Percentiles rank a stretch among this genome's conserved stretches.
Conservation (phyloP, 192 early-diverging fungal genomes). For the Coemansia sp. region DNA sequence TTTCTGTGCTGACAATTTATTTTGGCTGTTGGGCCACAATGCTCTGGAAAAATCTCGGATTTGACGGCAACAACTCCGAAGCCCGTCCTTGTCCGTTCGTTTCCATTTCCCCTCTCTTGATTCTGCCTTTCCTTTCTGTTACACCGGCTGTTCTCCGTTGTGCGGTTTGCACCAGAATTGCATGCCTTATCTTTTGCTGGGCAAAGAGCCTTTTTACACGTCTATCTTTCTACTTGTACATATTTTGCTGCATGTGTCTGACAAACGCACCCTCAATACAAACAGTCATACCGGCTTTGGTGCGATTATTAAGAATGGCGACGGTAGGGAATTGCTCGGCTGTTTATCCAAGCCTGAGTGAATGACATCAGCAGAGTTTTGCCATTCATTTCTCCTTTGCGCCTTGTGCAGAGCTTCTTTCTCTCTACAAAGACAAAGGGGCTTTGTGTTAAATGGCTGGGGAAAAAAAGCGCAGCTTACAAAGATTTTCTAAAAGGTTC, state of each 20-base stretch:
- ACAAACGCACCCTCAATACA: background rate
- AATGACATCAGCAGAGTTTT: no score
- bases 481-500: no score
- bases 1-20: no score
- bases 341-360: no score
- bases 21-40: background rate
- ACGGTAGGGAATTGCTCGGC: no score
- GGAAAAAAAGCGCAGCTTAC: no score
- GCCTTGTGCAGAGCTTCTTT: no score
- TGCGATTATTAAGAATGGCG: no score
- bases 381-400: no score
- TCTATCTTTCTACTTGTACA: background rate
- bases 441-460: no score
- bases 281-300: background rate
- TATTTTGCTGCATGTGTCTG: no score
- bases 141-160: background rate
- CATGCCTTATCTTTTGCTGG: background rate
- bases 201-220: background rate
- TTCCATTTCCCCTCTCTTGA: background rate
- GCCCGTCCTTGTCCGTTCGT: constrained; percentile 11
- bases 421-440: no score
- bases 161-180: background rate
- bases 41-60: constrained; percentile 35
- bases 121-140: background rate
- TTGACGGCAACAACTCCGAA: constrained; percentile 37